These are phyloP conservation scores for Mortierella polycephala DNA, from an alignment of 371 early-diverging fungal genomes.

Conservation along the genomic window DNA sequence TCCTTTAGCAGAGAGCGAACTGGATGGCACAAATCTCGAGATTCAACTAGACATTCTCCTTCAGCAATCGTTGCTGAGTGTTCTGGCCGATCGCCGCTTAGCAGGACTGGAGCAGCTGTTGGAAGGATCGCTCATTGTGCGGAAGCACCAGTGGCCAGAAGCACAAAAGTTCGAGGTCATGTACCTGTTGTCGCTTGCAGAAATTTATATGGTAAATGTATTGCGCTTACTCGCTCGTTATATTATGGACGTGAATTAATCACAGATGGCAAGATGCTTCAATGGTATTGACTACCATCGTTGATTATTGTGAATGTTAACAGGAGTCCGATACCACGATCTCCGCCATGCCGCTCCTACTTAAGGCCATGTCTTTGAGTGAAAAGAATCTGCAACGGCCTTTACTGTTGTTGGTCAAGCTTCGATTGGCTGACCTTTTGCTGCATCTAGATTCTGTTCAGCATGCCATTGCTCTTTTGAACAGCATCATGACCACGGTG, in stretches of 20 bases:
- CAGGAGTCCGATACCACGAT: constrained; percentile 32
- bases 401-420: constrained; percentile 31
- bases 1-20: constrained; percentile 5
- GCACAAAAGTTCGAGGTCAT: constrained; percentile 29
- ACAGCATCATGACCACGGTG: constrained; percentile 32
- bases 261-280: too few relatives aligned
- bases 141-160: constrained; percentile 39
- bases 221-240: neutral
- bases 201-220: constrained; percentile 29
- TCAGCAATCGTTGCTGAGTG: constrained; percentile 26
- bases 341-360: constrained; percentile 31
- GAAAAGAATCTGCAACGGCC: constrained; percentile 32
- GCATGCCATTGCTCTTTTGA: constrained; percentile 30
- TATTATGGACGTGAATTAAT: too few relatives aligned
- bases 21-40: constrained; percentile 32
- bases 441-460: constrained; percentile 22
- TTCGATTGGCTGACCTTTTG: constrained; percentile 33
- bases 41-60: constrained; percentile 36
- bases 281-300: too few relatives aligned
- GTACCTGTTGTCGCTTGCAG: constrained; percentile 37
- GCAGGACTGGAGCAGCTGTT: constrained; percentile 34
- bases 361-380: constrained; percentile 33
- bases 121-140: constrained; percentile 24
- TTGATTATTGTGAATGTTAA: neutral
- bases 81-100: constrained; percentile 14